A percentile compares a stretch with the other conserved stretches of the same genome.
Conservation (phyloP, 441 rosid species). For the Aleurites moluccanus region DNA sequence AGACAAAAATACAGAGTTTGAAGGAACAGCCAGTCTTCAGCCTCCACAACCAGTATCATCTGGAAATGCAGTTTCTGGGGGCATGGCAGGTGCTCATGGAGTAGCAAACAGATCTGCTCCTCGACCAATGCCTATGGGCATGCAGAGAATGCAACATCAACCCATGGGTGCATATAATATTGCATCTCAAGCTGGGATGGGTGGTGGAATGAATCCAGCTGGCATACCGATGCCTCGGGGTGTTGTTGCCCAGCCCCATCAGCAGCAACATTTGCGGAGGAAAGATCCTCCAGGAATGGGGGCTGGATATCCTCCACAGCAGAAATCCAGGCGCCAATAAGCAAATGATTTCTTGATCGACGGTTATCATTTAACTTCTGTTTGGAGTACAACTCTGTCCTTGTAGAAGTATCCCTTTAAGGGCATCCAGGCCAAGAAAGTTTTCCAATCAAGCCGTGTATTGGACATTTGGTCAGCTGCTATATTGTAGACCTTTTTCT, state of each 20-base stretch:
- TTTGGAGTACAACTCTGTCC: background rate
- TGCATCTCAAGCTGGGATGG: slow-evolving; percentile 58
- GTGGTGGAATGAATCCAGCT: slow-evolving; percentile 74
- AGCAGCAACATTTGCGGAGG: slow-evolving; percentile 74
- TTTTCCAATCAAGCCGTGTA: slow-evolving; percentile 3
- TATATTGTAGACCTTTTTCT: background rate
- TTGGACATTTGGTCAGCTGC: background rate
- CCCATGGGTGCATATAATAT: slow-evolving; percentile 68
- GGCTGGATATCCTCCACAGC: slow-evolving; percentile 84
- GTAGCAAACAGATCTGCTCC: slow-evolving; percentile 63
- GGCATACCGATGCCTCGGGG: slow-evolving; percentile 75
- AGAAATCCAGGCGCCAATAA: slow-evolving; percentile 75
- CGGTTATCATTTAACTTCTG: background rate
- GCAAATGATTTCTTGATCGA: slow-evolving; percentile 7
- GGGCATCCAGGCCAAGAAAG: background rate
- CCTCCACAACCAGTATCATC: slow-evolving; percentile 72
- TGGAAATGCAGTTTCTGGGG: slow-evolving; percentile 56
- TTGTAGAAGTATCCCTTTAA: background rate
- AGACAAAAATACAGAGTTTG: slow-evolving; percentile 79
- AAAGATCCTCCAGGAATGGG: slow-evolving; percentile 88
- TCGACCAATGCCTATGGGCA: slow-evolving; percentile 66
- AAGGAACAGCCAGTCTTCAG: slow-evolving; percentile 87
- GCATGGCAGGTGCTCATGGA: slow-evolving; percentile 59
- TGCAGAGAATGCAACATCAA: slow-evolving; percentile 83
- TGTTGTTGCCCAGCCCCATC: slow-evolving; percentile 62